phyloP scores from a whole-genome alignment of 176 grass and related monocot species.

The Oropetium thomaeum region DNA sequence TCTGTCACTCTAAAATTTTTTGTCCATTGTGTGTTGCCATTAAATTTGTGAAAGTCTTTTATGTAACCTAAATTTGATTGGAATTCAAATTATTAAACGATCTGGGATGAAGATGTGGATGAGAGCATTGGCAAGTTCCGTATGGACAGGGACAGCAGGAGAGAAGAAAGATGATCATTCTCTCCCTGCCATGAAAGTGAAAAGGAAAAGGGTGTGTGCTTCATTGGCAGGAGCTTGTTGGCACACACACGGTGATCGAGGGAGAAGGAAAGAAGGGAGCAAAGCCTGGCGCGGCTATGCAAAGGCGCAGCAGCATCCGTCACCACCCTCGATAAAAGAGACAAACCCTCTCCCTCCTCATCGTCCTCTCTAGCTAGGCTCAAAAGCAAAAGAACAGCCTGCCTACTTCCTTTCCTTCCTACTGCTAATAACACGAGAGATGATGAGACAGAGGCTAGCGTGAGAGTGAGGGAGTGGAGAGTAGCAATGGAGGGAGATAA shows the following conservation, averaged over 20 bases:
- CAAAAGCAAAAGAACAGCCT: not conserved
- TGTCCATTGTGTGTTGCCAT: too few relatives aligned
- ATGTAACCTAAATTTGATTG: too few relatives aligned
- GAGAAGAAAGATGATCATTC: too few relatives aligned
- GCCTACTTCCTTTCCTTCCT: too few relatives aligned
- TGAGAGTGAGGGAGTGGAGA: not conserved
- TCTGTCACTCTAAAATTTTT: too few relatives aligned
- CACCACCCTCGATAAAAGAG: slow-evolving; percentile 39
- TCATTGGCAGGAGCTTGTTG: slow-evolving; percentile 4
- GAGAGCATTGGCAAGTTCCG: not conserved
- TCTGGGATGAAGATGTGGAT: not conserved
- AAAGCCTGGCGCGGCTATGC: slow-evolving; percentile 57
- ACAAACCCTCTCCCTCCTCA: slow-evolving; percentile 30
- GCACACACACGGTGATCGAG: not conserved
- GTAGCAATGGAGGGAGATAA: not conserved
- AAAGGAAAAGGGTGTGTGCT: slow-evolving; percentile 15
- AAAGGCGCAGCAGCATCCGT: slow-evolving; percentile 26
- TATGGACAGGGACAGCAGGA: too few relatives aligned
- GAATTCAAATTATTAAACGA: too few relatives aligned
- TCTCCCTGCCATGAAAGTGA: not conserved
- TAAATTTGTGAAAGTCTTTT: too few relatives aligned
- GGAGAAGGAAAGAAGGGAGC: slow-evolving; percentile 42
- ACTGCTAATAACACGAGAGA: too few relatives aligned
- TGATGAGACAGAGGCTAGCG: not conserved
- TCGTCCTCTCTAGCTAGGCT: not conserved